Evolutionary conservation across 768 basidiomycete genomes (phyloP), one percentile per base, ranked within the genome.

Genomic region (Filobasidium wieringae): DNA sequence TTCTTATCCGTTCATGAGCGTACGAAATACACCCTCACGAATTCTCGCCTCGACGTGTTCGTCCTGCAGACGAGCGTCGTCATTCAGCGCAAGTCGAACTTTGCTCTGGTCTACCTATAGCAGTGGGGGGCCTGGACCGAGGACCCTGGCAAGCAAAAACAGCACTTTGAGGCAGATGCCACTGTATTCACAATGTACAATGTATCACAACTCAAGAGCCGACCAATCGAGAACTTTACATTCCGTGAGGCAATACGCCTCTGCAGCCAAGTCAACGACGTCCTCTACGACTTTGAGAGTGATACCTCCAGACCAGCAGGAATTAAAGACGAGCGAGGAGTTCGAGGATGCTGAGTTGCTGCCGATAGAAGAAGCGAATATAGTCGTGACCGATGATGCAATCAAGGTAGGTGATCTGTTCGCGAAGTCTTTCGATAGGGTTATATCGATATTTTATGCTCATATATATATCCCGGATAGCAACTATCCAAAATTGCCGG

Each of bases 401-500:
- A 50, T 69, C 4, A 60, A 63, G 50, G 71, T 72, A 45, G 59
- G 71, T 40, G 14, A 22, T 26, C 22, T 57, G 24, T 5, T 32
- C 12, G 29, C 7, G n/a, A 5, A 47, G 22, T 47, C 43, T 2
- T 22, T 26, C n/a, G 22, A 27, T 22, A 30, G 19, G 36, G 17
- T 11, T 2, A n/a, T n/a, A n/a, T n/a, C n/a, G n/a, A n/a, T n/a
- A n/a, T 53, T 12, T 34, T 53, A 14, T 27, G 24, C 9, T 7
- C 36, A 6, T 9, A 22, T 15, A 27, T n/a, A 51, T 26, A 2
- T 17, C 1, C 22, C n/a, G n/a, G n/a, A 32, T 33, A 93, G 89
- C 88, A 89, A 86, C 78, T 95, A 1, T 77, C 78, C 41, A 72
- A 75, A 41, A 87, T 95, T 58, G 80, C 86, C 9, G 66, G 77